A percentile compares a stretch with the other conserved stretches of the same genome.
phyloP scores from a whole-genome alignment of 345 rosid genomes.

The Rhodomyrtus tomentosa region DNA sequence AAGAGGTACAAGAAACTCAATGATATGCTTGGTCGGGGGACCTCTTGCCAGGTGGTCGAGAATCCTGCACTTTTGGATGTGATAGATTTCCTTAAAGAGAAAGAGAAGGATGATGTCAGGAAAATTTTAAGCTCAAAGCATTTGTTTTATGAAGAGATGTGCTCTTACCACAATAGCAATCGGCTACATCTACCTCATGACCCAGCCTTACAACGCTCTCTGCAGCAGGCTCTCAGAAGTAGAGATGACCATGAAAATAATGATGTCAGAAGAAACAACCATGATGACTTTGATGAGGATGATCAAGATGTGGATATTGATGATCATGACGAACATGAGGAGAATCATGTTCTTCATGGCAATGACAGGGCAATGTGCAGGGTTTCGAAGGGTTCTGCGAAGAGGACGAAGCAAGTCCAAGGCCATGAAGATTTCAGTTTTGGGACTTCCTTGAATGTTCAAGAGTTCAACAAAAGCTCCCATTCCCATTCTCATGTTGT shows the following conservation, averaged over 20 bases:
- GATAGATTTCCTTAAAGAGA: conserved; percentile 55
- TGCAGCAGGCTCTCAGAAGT: conserved; percentile 59
- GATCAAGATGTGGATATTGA: conserved; percentile 65
- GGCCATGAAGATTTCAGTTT: conserved; percentile 39
- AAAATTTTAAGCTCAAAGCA: conserved; percentile 83
- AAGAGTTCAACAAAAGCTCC: conserved; percentile 23
- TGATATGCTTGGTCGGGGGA: conserved; percentile 92
- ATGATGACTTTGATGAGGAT: conserved; percentile 70
- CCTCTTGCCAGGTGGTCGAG: conserved; percentile 89
- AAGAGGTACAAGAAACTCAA: conserved; percentile 89
- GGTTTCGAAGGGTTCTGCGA: conserved; percentile 26
- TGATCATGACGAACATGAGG: conserved; percentile 62
- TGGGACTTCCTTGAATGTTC: conserved; percentile 26
- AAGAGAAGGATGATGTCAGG: conserved; percentile 78
- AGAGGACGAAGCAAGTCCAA: conserved; percentile 49
- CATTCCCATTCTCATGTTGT: conserved; percentile 20
- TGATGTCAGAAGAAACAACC: conserved; percentile 38
- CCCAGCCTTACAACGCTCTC: conserved; percentile 62
- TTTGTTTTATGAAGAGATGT: conserved; percentile 95
- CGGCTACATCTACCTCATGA: conserved; percentile 90
- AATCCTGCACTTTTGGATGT: conserved; percentile 66
- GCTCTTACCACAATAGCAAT: conserved; percentile 84
- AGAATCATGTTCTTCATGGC: conserved; percentile 30
- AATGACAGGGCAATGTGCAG: conserved; percentile 32
- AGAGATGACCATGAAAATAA: conserved; percentile 70